Percentiles rank a stretch among this genome's conserved stretches.
Evolutionary conservation across 1,284 basidiomycete genomes (phyloP).

Genomic region (Coniferiporia weirii): DNA sequence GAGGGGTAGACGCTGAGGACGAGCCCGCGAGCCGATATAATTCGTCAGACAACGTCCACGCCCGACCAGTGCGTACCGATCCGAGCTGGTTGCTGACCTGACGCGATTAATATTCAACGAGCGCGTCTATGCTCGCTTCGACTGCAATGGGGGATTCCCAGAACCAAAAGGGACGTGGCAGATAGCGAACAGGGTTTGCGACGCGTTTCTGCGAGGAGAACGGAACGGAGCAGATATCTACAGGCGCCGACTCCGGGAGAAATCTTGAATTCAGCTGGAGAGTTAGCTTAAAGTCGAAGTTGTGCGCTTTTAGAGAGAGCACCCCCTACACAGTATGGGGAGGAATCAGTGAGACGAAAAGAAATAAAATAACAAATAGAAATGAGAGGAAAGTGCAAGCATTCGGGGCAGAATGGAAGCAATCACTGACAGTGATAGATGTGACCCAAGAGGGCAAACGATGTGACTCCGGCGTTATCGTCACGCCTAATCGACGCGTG

Average conservation of each 20-base stretch:
- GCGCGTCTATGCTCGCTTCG: background rate
- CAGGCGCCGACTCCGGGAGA: background rate
- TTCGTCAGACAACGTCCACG: background rate
- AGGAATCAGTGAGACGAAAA: background rate
- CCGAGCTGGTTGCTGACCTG: background rate
- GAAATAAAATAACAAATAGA: background rate
- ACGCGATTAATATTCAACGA: background rate
- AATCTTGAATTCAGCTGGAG: background rate
- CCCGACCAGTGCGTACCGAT: background rate
- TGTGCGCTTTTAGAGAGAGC: background rate
- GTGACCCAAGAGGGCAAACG: background rate
- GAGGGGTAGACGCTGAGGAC: background rate
- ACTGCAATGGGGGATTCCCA: background rate
- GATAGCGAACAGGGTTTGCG: background rate
- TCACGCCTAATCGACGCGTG: background rate
- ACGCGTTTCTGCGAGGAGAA: background rate
- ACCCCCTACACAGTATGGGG: background rate
- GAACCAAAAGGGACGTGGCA: background rate
- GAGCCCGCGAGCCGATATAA: background rate
- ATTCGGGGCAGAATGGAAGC: background rate
- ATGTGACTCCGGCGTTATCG: background rate
- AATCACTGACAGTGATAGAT: background rate
- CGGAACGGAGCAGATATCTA: slow-evolving; percentile 1
- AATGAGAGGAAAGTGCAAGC: background rate
- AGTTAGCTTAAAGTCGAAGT: background rate